phyloP scores from a whole-genome alignment of 768 basidiomycete species.

The Lepiota venenata region DNA sequence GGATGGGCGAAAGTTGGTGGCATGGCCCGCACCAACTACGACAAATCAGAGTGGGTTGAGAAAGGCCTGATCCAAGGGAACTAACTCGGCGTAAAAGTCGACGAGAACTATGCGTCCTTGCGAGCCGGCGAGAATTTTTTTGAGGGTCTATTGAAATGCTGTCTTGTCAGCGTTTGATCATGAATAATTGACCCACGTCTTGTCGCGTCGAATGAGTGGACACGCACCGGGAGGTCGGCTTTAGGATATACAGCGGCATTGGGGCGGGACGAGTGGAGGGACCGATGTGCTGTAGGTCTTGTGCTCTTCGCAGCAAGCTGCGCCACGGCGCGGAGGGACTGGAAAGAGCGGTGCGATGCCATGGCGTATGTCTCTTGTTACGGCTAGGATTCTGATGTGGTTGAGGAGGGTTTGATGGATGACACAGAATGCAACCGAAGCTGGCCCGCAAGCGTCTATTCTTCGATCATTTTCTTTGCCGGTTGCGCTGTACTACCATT shows the following conservation, averaged over 20 bases:
- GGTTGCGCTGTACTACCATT: too few relatives aligned
- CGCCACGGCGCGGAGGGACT: neutral
- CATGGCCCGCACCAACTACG: slow-evolving; percentile 80
- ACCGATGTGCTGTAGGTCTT: slow-evolving; percentile 10
- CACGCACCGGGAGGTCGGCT: slow-evolving; percentile 42
- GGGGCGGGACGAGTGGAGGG: slow-evolving; percentile 40
- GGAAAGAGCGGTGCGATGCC: neutral
- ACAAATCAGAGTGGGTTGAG: slow-evolving; percentile 1
- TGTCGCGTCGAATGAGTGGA: neutral
- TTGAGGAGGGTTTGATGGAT: neutral
- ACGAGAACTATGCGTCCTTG: slow-evolving; percentile 60
- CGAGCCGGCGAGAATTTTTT: slow-evolving; percentile 28
- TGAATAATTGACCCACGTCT: neutral
- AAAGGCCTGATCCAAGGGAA: slow-evolving; percentile 3
- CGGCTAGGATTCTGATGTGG: neutral
- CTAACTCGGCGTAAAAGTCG: slow-evolving; percentile 79
- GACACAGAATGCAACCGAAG: neutral
- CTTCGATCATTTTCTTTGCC: too few relatives aligned
- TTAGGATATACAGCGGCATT: slow-evolving; percentile 40
- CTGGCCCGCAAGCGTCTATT: too few relatives aligned
- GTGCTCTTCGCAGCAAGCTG: neutral
- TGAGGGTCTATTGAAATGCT: slow-evolving; percentile 30
- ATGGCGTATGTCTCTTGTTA: neutral
- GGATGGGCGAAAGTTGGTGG: slow-evolving; percentile 64
- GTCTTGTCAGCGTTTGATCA: neutral